Evolutionary conservation across 179 eudicot genomes (phyloP).

Genomic region (Spinacia oleracea): DNA sequence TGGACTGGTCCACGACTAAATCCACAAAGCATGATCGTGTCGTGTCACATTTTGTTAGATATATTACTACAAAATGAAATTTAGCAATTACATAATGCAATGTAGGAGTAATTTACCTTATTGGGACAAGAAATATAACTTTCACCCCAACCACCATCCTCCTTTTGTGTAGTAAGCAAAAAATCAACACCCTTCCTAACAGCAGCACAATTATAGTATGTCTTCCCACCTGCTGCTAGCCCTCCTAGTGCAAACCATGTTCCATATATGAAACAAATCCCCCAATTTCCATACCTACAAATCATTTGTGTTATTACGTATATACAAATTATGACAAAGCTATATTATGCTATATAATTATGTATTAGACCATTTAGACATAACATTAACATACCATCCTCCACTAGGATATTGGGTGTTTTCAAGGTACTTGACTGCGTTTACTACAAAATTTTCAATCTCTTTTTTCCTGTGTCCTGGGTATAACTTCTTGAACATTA

Average conservation of each 20-base stretch:
- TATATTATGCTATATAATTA: not conserved
- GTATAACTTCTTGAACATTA: conserved; percentile 40
- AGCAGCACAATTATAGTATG: conserved; percentile 30
- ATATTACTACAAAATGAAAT: too few relatives aligned
- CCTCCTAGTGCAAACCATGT: conserved; percentile 43
- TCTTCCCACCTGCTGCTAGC: conserved; percentile 31
- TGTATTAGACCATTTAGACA: not conserved
- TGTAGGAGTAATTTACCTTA: conserved; percentile 17
- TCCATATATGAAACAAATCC: conserved; percentile 37
- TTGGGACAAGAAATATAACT: conserved; percentile 40
- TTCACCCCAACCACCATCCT: conserved; percentile 53
- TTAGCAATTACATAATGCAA: not conserved
- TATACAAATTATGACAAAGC: not conserved
- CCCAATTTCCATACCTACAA: conserved; percentile 47
- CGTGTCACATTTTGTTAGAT: too few relatives aligned
- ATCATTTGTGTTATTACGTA: not conserved
- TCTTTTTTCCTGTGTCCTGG: conserved; percentile 47
- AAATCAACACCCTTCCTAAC: conserved; percentile 33
- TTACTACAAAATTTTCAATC: conserved; percentile 38
- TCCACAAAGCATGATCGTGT: too few relatives aligned
- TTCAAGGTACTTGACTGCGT: conserved; percentile 39
- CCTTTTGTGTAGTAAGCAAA: conserved; percentile 30
- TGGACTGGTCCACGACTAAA: too few relatives aligned
- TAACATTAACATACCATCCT: conserved; percentile 43
- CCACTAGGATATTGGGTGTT: conserved; percentile 48